These are phyloP conservation scores for Aspergillus jensenii DNA, from an alignment of 2,329 filamentous ascomycete species.

Conservation along the genomic window DNA sequence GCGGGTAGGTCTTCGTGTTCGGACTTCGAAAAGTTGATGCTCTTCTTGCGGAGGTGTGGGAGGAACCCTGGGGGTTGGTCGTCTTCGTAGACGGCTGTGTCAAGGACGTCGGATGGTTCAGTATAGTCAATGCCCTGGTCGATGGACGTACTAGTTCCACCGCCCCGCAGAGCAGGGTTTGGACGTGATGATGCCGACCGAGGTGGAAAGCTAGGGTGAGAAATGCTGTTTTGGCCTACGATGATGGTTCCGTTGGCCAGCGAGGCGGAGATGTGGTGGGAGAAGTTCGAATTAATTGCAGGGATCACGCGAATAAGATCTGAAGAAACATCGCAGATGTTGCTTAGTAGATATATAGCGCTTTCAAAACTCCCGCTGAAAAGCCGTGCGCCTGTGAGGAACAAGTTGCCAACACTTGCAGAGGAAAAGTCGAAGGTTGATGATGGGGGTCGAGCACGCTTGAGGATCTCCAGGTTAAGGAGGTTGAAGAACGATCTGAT, in stretches of 20 bases:
- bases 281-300: constrained; percentile 92
- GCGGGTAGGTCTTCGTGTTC: constrained; percentile 77
- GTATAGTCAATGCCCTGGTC: constrained; percentile 19
- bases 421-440: constrained; percentile 76
- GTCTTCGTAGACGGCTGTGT: constrained; percentile 43
- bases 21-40: constrained; percentile 78
- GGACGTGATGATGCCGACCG: constrained; percentile 30
- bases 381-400: constrained; percentile 79
- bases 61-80: constrained; percentile 62
- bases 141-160: constrained; percentile 24
- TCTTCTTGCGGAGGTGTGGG: constrained; percentile 73
- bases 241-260: constrained; percentile 75
- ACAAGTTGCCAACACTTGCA: constrained; percentile 76
- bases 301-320: constrained; percentile 75
- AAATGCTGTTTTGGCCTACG: constrained; percentile 89
- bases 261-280: constrained; percentile 86
- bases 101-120: constrained; percentile 33
- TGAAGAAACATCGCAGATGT: constrained; percentile 79
- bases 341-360: constrained; percentile 84
- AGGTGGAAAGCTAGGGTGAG: constrained; percentile 65
- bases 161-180: constrained; percentile 34
- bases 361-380: constrained; percentile 93
- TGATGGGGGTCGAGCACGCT: constrained; percentile 66
- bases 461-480: constrained; percentile 75
- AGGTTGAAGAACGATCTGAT: constrained; percentile 75